Evolutionary conservation across 805 yeast genomes (phyloP).

Genomic region (Saccharomycopsis olivae): DNA sequence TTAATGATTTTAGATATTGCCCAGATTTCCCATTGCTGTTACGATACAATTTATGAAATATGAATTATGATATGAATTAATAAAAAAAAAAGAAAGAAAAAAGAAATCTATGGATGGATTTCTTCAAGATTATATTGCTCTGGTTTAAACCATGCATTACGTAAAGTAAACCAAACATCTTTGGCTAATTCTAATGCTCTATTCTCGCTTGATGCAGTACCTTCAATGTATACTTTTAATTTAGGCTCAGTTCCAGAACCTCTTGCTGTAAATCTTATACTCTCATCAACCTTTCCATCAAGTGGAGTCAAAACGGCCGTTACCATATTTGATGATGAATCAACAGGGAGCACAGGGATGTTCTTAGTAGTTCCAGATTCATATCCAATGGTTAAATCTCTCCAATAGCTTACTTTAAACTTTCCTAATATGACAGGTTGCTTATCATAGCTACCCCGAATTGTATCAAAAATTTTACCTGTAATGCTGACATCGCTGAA

Average conservation of each 20-base stretch:
- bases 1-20: not conserved
- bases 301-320: conserved; percentile 39
- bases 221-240: conserved; percentile 84
- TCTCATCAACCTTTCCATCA: conserved; percentile 23
- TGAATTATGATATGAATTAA: not conserved
- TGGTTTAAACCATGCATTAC: conserved; percentile 61
- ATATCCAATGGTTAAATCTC: conserved; percentile 77
- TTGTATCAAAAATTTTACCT: conserved; percentile 40
- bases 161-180: conserved; percentile 55
- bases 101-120: conserved; percentile 9
- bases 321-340: conserved; percentile 75
- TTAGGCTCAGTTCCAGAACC: conserved; percentile 98
- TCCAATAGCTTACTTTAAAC: conserved; percentile 52
- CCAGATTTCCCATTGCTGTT: not conserved
- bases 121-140: conserved; percentile 26
- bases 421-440: conserved; percentile 46
- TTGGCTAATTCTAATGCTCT: conserved; percentile 44
- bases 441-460: conserved; percentile 30
- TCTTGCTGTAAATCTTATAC: conserved; percentile 69
- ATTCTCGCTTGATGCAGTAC: conserved; percentile 37
- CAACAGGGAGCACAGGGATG: conserved; percentile 59
- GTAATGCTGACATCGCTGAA: conserved; percentile 46
- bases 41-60: too few relatives aligned
- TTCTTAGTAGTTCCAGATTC: conserved; percentile 57
- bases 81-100: conserved; percentile 1